phyloP scores from a whole-genome alignment of 352 stramenopile genomes.

The Phytophthora colocasiae region DNA sequence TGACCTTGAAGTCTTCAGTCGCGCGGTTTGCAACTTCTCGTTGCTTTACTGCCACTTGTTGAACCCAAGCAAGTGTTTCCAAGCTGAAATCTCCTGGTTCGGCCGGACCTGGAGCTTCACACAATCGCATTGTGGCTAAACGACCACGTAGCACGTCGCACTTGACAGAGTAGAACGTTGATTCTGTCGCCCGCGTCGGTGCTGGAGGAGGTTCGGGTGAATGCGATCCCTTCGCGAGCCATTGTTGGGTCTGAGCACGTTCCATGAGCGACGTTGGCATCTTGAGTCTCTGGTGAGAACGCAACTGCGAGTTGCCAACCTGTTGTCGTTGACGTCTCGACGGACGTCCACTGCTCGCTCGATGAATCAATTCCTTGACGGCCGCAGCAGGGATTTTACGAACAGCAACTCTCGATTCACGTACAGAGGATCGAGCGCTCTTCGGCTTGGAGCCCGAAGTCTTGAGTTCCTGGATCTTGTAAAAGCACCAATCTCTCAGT shows the following conservation, averaged over 20 bases:
- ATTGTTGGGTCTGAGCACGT: conserved; percentile 23
- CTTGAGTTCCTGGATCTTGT: conserved; percentile 16
- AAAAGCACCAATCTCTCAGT: conserved; percentile 21
- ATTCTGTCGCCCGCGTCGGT: neutral
- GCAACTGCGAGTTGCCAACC: neutral
- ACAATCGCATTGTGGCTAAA: conserved; percentile 33
- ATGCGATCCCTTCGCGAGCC: conserved; percentile 18
- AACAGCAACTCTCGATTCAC: neutral
- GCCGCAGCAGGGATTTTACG: conserved; percentile 5
- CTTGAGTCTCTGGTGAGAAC: conserved; percentile 5
- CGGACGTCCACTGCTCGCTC: neutral
- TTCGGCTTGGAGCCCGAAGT: neutral
- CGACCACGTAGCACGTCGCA: conserved; percentile 28
- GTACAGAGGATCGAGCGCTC: neutral
- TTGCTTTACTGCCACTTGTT: conserved; percentile 14
- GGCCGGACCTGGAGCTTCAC: conserved; percentile 6
- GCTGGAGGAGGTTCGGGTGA: neutral
- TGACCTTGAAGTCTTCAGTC: neutral
- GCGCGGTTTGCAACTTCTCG: conserved; percentile 4
- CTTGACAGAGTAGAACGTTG: conserved; percentile 45
- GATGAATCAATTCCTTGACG: conserved; percentile 23
- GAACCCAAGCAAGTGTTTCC: conserved; percentile 23
- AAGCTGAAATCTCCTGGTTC: conserved; percentile 8
- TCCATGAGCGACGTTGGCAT: conserved; percentile 22
- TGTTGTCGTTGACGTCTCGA: neutral